Evolutionary conservation across 106 monocot genomes (phyloP).

Genomic region (Acorus gramineus): DNA sequence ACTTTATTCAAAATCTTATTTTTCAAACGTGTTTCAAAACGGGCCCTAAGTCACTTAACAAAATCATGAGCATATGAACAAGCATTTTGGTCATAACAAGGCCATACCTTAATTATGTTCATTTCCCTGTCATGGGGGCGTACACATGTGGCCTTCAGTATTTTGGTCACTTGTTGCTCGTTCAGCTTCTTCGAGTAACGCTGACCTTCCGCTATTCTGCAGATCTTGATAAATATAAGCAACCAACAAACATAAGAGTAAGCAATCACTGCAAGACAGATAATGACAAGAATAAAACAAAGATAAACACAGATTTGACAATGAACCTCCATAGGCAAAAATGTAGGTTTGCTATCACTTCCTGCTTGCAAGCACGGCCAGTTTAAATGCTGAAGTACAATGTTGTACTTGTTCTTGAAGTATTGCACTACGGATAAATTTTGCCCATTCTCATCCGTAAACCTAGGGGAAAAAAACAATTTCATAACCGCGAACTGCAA

Average conservation of each 20-base stretch:
- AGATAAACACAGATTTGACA: neutral
- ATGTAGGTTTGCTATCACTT: constrained; percentile 21
- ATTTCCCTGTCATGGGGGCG: constrained; percentile 24
- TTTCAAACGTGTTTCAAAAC: no score
- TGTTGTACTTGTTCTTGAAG: constrained; percentile 19
- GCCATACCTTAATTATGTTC: constrained; percentile 15
- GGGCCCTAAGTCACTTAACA: no score
- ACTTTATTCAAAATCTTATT: no score
- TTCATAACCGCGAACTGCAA: no score
- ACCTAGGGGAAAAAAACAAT: constrained; percentile 8
- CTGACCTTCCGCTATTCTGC: constrained; percentile 33
- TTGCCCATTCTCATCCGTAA: constrained; percentile 16
- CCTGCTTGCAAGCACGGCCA: constrained; percentile 37
- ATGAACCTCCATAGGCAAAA: constrained; percentile 38
- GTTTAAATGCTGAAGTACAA: constrained; percentile 1
- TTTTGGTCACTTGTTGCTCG: constrained; percentile 24
- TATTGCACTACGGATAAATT: constrained; percentile 25
- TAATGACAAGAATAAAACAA: neutral
- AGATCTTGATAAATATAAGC: constrained; percentile 19
- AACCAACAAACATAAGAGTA: neutral
- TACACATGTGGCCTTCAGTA: constrained; percentile 28
- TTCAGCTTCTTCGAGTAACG: constrained; percentile 23
- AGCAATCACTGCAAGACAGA: neutral
- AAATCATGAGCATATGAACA: no score
- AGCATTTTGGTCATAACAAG: no score